Base-by-base conservation (phyloP, 2,329 filamentous ascomycete species). In the Ramichloridium luteum region DNA sequence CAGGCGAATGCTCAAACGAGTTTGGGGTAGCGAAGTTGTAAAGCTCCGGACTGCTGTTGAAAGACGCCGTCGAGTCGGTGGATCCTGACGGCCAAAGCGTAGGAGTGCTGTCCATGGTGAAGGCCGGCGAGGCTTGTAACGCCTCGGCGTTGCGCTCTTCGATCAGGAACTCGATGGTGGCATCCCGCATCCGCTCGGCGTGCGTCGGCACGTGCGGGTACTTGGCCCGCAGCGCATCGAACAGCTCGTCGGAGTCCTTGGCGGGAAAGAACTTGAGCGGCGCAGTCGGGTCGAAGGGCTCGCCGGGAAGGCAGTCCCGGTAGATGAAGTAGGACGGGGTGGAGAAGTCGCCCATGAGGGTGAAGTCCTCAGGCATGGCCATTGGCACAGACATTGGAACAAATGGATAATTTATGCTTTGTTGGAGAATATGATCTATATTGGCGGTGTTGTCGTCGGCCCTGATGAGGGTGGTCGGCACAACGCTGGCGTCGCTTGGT, bases 211-310 rank as follows among this genome's bases (percentile, higher is more conserved):
- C 40, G 30, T 52, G 45, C 4, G 55, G 54, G 32, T 45, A 58
- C 14, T 53, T 51, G 16, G 36, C 30, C 25, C 51, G 43, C 13
- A 58, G 43, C 25, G 55, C 55, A 29, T 56, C 52, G 45, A 56
- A 56, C 4, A 58, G 48, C 32, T 57, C 55, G 31, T 58, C 55
- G 8, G 55, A 58, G 32, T 53, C 54, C 38, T 56, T 56, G 16
- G 51, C 40, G 25, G 55, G 55, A 42, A 50, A 55, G 49, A 56
- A 57, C 32, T 50, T 39, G 16, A 52, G 41, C 27, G 53, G 38
- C 20, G 48, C 44, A 26, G 48, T 48, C 13, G 49, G 50, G 38
- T 56, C 52, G 40, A 47, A 48, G 8, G 47, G 41, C 28, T 54
- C 40, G 27, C 46, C 47, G 4, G 44, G 17, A 6, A 36, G 23